A percentile compares a stretch with the other conserved stretches of the same genome.
Conservation (phyloP, 441 rosid genomes). For the Syzygium syzygioides region DNA sequence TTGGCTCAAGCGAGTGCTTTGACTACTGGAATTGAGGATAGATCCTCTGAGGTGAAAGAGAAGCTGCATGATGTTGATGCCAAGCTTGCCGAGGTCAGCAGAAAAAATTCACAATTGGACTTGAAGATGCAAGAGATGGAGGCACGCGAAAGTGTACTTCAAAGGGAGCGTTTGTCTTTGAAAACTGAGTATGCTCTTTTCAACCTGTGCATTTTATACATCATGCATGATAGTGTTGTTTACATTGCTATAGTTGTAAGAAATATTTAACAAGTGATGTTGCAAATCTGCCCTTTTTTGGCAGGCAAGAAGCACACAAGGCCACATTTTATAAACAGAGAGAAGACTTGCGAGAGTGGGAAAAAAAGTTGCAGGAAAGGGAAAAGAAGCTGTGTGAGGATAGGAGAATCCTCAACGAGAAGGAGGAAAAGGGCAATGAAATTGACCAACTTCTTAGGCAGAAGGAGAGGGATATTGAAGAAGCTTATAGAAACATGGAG, state of each 20-base stretch:
- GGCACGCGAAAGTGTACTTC: conserved; percentile 54
- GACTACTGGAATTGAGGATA: conserved; percentile 49
- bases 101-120: conserved; percentile 62
- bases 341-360: conserved; percentile 78
- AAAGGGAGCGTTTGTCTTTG: conserved; percentile 61
- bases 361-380: conserved; percentile 38
- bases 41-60: conserved; percentile 49
- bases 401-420: conserved; percentile 40
- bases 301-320: conserved; percentile 75
- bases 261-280: background rate
- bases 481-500: conserved; percentile 43
- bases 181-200: conserved; percentile 50
- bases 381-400: conserved; percentile 51
- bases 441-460: conserved; percentile 37
- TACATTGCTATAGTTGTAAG: background rate
- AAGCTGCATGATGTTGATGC: conserved; percentile 46
- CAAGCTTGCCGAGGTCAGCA: conserved; percentile 56
- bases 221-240: background rate
- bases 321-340: conserved; percentile 60
- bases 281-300: conserved; percentile 10
- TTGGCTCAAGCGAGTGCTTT: conserved; percentile 58
- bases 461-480: conserved; percentile 50
- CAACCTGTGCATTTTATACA: background rate
- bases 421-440: conserved; percentile 51
- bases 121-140: conserved; percentile 62